Evolutionary conservation across 2,329 filamentous ascomycete species (phyloP).

Genomic region (Fusarium robinianum): DNA sequence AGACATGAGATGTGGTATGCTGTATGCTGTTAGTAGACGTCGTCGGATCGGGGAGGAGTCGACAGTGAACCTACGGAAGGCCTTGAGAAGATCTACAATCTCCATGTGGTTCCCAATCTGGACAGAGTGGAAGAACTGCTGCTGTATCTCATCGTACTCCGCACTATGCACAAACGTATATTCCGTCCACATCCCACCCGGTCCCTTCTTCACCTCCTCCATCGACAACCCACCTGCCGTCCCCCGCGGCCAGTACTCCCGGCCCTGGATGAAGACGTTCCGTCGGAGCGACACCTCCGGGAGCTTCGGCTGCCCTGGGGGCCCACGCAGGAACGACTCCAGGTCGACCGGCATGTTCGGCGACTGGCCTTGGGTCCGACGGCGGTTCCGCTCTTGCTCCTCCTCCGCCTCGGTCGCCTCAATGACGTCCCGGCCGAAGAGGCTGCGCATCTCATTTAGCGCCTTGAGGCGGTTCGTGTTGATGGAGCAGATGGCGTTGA

Average conservation of each 20-base stretch:
- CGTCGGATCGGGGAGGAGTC: background rate
- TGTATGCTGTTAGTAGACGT: conserved; percentile 31
- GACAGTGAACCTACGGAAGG: conserved; percentile 41
- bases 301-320: conserved; percentile 63
- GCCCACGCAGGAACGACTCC: conserved; percentile 58
- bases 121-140: conserved; percentile 77
- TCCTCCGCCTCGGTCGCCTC: conserved; percentile 58
- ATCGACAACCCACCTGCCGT: conserved; percentile 83
- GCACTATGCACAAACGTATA: conserved; percentile 79
- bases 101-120: conserved; percentile 81
- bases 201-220: conserved; percentile 57
- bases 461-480: conserved; percentile 77
- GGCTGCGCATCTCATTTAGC: conserved; percentile 81
- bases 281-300: conserved; percentile 72
- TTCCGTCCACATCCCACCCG: conserved; percentile 62
- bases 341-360: conserved; percentile 63
- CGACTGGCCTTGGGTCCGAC: too few relatives aligned
- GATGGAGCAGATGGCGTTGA: conserved; percentile 53
- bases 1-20: conserved; percentile 91
- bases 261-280: conserved; percentile 85
- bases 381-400: conserved; percentile 47
- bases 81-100: conserved; percentile 71
- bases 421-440: conserved; percentile 63
- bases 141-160: conserved; percentile 74
- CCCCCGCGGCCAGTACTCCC: conserved; percentile 82